Base-by-base conservation (phyloP, 2,329 filamentous ascomycete species). In the Cladophialophora exuberans region DNA sequence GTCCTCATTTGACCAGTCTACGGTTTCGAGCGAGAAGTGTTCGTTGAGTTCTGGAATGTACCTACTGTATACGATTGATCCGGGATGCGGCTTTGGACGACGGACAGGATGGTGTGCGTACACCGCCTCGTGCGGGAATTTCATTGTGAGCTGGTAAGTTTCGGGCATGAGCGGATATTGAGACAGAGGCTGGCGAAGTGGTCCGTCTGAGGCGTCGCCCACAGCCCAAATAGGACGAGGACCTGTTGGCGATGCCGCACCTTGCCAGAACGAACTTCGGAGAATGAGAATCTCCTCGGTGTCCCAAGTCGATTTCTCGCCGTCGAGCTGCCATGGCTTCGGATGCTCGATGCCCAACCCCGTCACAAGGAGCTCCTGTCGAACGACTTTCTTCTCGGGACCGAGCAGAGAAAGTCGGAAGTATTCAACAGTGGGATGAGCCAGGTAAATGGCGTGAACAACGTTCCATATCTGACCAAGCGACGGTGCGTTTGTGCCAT, bases 11-110 rank as follows among this genome's bases (percentile, higher is more conserved):
- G 78, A 66, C 71, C 82, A 88, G 69, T 92, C 85, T 1, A 93
- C 78, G 6, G 83, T 84, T 18, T 88, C 78, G 76, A 92, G 87
- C 56, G 85, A 89, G 70, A 92, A 92, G 61, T 83, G 87, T 76
- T 92, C 86, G 58, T 83, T 77, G 35, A 92, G 77, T 65, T 91
- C 84, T 5, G 88, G 87, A 59, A 92, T 86, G 75, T 86, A 92
- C 51, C 89, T 84, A 67, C 87, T 90, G 75, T 93, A 93, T 62
- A 88, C 79, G 58, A 88, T 79, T 1, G 85, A 82, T 3, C 88
- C 87, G 0, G 87, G 86, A 2, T 77, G 73, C 3, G 89, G 88
- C 74, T 93, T 92, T 25, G 83, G 79, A 1, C 84, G 83, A 9
- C 89, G 84, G 6, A 86, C 77, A 3, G 88, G 88, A 71, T 92